A percentile compares a stretch with the other conserved stretches of the same genome.
Evolutionary conservation across 345 rosid species (phyloP).

Genomic region (Moringa oleifera): DNA sequence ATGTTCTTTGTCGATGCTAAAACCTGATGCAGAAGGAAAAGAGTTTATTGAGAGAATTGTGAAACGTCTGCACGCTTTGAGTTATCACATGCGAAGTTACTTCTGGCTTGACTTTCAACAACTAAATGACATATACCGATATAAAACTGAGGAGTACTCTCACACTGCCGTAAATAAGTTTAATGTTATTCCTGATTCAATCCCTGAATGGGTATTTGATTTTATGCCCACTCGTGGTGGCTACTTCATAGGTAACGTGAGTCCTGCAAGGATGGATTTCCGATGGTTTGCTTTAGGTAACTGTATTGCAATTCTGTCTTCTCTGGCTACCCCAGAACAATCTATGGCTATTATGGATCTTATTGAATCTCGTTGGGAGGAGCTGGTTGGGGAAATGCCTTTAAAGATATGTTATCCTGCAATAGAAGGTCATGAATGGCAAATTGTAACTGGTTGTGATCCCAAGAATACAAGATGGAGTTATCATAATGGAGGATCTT

Average conservation of each 20-base stretch:
- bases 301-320: conserved; percentile 47
- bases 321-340: conserved; percentile 59
- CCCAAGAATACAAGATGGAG: conserved; percentile 70
- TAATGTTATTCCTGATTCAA: conserved; percentile 67
- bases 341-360: conserved; percentile 68
- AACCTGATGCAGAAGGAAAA: conserved; percentile 64
- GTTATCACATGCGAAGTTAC: conserved; percentile 57
- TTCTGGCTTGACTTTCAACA: conserved; percentile 69
- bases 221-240: conserved; percentile 63
- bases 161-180: conserved; percentile 71
- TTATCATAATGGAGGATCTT: conserved; percentile 70
- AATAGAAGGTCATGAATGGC: conserved; percentile 57
- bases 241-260: conserved; percentile 61
- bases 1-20: conserved; percentile 52
- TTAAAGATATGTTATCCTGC: conserved; percentile 56
- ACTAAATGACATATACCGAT: conserved; percentile 61
- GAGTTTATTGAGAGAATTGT: conserved; percentile 50
- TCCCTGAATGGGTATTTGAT: conserved; percentile 66
- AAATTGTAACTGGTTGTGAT: conserved; percentile 61
- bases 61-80: conserved; percentile 52
- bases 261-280: conserved; percentile 75
- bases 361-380: conserved; percentile 68
- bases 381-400: conserved; percentile 70
- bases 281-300: conserved; percentile 64
- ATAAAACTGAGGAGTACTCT: conserved; percentile 69